Base-by-base conservation (phyloP, 1,139 yeast genomes). In the Pichiaceae sp. region DNA sequence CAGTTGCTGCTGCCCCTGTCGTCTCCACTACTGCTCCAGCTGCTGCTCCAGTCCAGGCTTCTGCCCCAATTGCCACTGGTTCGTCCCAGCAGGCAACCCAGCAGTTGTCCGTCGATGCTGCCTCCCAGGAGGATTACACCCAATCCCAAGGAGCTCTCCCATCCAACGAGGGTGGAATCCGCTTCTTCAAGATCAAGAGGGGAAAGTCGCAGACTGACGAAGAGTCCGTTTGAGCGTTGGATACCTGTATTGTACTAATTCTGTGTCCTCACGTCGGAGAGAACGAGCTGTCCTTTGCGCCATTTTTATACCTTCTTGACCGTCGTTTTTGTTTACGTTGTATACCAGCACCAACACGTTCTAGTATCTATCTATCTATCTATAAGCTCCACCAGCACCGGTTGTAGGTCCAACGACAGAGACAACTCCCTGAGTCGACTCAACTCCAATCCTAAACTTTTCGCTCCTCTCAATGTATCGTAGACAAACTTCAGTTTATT, bases 161-260 rank as follows among this genome's bases (percentile, higher is more conserved):
- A 9, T 36, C 38, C 9, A 42, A 45, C 25, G 51, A 49, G 32
- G 44, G 50, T 23, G 91, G 89, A 38, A 80, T 81, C 51, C 77
- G 84, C 60, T 81, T 81, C 62, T 81, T 81, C 67, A 79, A 78
- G 54, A 78, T 81, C 43, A 78, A 79, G 63, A 78, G 86, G 66
- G 75, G 40, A 25, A n/a, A n/a, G n/a, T 46, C 44, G 32, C 49
- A 52, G 34, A 47, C 36, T 19, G 57, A 53, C 36, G 53, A 50
- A 34, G 55, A 50, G 31, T 52, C 56, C 8, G 42, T 48, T 26
- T 51, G 33, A 45, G 9, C 9, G 24, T 21, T 21, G 7, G 24
- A 21, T 21, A 21, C 24, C 24, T 21, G 24, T 21, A 21, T 11
- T 21, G n/a, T n/a, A 21, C 11, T 21, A 21, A 21, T 21, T 21